Conservation (phyloP, 1,284 basidiomycete genomes). For the Sphagnurus paluster region DNA sequence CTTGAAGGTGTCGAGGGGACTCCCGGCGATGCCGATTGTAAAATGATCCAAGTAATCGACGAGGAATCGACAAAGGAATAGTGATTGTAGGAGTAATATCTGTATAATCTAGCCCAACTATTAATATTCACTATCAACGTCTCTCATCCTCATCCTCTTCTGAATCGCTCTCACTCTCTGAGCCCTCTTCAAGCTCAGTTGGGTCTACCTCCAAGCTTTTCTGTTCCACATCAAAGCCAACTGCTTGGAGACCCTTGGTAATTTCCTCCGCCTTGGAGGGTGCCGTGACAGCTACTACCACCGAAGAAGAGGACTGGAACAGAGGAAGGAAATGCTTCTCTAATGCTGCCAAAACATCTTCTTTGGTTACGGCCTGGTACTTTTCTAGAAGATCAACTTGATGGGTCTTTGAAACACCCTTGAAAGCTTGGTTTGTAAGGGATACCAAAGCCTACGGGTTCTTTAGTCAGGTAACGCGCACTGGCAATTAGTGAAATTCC, state of each 20-base stretch:
- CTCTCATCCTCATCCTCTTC: conserved; percentile 23
- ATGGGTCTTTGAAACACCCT: conserved; percentile 73
- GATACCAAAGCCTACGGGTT: conserved; percentile 66
- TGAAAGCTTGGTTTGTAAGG: conserved; percentile 86
- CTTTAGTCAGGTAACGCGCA: neutral
- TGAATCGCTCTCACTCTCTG: conserved; percentile 34
- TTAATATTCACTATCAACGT: too few species aligned
- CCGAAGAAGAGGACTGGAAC: conserved; percentile 78
- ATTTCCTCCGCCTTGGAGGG: conserved; percentile 82
- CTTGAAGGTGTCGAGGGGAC: conserved; percentile 80
- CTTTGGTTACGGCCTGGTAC: conserved; percentile 77
- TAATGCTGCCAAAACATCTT: conserved; percentile 73
- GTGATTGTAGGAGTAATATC: conserved; percentile 1
- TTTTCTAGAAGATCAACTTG: conserved; percentile 76
- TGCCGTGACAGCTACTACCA: conserved; percentile 83
- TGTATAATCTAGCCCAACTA: too few species aligned
- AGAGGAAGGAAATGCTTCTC: conserved; percentile 83
- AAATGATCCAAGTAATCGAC: conserved; percentile 61
- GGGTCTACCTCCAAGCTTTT: conserved; percentile 69
- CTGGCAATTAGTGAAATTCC: conserved; percentile 23
- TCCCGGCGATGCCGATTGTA: conserved; percentile 76
- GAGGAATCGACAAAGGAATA: neutral
- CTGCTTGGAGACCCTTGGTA: conserved; percentile 56
- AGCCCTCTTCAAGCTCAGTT: conserved; percentile 43
- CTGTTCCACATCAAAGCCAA: conserved; percentile 82